Conservation (phyloP, 805 yeast genomes). For the Nakazawaea ernobii region DNA sequence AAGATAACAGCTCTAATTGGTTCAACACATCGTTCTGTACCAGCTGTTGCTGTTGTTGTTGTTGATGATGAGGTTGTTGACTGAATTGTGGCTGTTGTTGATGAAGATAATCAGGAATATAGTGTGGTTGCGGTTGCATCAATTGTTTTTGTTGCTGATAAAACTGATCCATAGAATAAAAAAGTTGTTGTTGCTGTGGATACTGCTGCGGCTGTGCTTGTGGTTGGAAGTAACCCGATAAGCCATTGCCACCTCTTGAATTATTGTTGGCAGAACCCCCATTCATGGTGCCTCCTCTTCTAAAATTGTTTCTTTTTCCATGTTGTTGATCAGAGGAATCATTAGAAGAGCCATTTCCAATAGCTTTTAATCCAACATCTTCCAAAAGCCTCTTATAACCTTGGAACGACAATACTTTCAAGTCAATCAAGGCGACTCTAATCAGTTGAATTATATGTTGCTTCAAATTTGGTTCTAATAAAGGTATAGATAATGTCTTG, state of each 20-base stretch:
- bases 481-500: conserved; percentile 72
- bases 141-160: conserved; percentile 6
- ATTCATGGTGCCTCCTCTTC: background rate
- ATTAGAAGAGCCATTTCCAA: background rate
- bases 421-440: conserved; percentile 54
- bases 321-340: background rate
- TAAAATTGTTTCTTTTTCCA: background rate
- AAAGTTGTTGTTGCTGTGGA: conserved; percentile 2
- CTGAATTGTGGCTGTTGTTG: conserved; percentile 1
- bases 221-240: background rate
- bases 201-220: background rate
- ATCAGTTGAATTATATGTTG: conserved; percentile 56
- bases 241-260: background rate
- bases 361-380: conserved; percentile 67
- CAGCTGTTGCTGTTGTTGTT: background rate
- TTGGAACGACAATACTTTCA: conserved; percentile 51
- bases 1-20: conserved; percentile 39
- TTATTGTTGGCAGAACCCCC: background rate
- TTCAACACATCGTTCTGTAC: conserved; percentile 26
- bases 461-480: conserved; percentile 51
- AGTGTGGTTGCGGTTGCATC: background rate
- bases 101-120: background rate
- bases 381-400: conserved; percentile 84
- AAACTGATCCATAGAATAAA: conserved; percentile 9
- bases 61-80: background rate